Evolutionary conservation across 192 early-diverging fungal genomes (phyloP).

Genomic region (Coemansia sp.): DNA sequence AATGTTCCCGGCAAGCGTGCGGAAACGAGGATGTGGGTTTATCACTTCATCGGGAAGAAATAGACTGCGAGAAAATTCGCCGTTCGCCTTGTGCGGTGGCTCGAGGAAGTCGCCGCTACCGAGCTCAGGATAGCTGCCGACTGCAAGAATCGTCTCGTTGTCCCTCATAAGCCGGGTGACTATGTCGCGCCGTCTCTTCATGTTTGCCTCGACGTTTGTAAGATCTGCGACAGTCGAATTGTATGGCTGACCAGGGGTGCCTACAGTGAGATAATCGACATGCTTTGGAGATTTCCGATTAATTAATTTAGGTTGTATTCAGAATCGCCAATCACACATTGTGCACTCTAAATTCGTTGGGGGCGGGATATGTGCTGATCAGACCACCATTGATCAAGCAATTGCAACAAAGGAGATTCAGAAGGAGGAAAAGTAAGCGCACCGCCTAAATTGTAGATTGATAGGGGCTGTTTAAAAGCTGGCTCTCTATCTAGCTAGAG

Average conservation of each 20-base stretch:
- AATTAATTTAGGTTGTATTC: conserved; percentile 3
- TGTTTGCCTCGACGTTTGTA: conserved; percentile 82
- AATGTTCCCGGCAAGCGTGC: conserved; percentile 92
- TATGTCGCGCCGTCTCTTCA: conserved; percentile 75
- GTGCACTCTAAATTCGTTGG: no score
- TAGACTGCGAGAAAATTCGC: conserved; percentile 71
- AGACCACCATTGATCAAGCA: no score
- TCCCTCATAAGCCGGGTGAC: conserved; percentile 60
- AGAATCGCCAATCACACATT: background rate
- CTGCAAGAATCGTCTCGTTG: conserved; percentile 73
- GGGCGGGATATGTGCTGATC: no score
- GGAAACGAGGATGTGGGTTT: conserved; percentile 90
- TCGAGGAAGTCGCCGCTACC: conserved; percentile 74
- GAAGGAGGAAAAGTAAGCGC: background rate
- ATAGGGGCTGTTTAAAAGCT: background rate
- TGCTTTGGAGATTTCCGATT: background rate
- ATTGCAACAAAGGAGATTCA: no score
- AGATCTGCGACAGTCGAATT: conserved; percentile 78
- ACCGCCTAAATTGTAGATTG: background rate
- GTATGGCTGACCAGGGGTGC: conserved; percentile 90
- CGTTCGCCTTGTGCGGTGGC: conserved; percentile 68
- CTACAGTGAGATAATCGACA: conserved; percentile 18
- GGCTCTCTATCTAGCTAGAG: background rate
- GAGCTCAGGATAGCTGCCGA: conserved; percentile 90
- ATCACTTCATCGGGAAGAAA: conserved; percentile 95